These are phyloP conservation scores for Teratosphaeria zuluensis DNA, from an alignment of 2,329 filamentous ascomycete species.

Conservation along the genomic window DNA sequence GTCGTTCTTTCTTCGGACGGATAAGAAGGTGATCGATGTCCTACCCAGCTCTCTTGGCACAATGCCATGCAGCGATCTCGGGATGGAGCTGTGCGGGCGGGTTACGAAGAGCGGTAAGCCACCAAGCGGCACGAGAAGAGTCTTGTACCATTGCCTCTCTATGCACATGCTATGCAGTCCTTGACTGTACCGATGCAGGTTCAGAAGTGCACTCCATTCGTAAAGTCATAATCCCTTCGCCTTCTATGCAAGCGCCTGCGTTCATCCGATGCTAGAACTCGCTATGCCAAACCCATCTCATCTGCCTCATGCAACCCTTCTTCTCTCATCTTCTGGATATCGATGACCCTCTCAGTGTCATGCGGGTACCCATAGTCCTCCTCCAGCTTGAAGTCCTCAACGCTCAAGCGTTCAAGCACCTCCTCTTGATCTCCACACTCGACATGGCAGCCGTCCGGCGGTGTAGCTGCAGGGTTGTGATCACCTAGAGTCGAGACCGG, in stretches of 20 bases:
- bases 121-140: background rate
- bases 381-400: slow-evolving; percentile 13
- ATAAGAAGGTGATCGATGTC: no score
- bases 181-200: background rate
- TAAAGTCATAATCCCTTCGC: background rate
- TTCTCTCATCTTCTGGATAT: slow-evolving; percentile 7
- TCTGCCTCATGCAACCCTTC: slow-evolving; percentile 14
- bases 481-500: background rate
- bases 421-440: slow-evolving; percentile 18
- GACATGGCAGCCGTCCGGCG: slow-evolving; percentile 2
- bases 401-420: slow-evolving; percentile 19
- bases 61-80: no score
- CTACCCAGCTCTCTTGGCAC: no score
- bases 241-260: background rate
- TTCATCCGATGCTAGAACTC: background rate
- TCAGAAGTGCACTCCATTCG: background rate
- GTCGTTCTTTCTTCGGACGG: background rate
- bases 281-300: slow-evolving; percentile 3
- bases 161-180: background rate
- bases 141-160: background rate
- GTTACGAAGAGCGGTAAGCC: no score
- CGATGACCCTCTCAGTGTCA: slow-evolving; percentile 9
- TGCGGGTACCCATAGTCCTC: slow-evolving; percentile 23
- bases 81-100: no score
- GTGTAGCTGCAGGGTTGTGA: background rate